Conservation (phyloP, 169 alveolate species). For the Neospora caninum region DNA sequence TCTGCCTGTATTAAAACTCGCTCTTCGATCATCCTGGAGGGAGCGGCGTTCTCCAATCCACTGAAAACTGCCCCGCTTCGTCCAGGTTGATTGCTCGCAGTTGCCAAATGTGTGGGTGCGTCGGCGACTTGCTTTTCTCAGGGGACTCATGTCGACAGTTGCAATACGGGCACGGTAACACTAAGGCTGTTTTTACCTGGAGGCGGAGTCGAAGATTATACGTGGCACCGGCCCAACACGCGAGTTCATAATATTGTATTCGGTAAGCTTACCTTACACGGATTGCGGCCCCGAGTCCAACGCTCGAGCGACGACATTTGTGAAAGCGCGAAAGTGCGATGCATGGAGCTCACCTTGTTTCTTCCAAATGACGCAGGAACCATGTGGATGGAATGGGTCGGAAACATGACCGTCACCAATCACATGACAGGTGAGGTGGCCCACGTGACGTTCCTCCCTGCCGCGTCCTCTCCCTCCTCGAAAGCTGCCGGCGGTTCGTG, state of each 20-base stretch:
- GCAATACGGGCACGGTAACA: slow-evolving; percentile 17
- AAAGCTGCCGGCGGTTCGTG: neutral
- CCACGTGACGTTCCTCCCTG: slow-evolving; percentile 22
- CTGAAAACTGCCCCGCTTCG: too few relatives aligned
- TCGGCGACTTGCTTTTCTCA: neutral
- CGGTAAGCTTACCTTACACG: slow-evolving; percentile 8
- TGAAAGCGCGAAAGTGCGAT: neutral
- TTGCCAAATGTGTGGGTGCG: neutral
- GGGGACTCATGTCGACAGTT: slow-evolving; percentile 37
- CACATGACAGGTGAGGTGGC: neutral
- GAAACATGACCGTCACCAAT: slow-evolving; percentile 40
- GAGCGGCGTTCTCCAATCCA: too few relatives aligned
- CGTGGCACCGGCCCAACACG: slow-evolving; percentile 74
- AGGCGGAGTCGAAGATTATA: slow-evolving; percentile 65
- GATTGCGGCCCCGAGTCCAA: neutral
- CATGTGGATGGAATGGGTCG: slow-evolving; percentile 74
- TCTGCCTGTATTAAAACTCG: too few relatives aligned
- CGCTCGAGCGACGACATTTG: too few relatives aligned
- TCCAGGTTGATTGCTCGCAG: too few relatives aligned
- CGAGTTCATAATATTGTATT: slow-evolving; percentile 68
- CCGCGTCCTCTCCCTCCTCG: neutral
- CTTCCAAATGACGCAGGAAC: neutral
- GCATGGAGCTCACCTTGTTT: neutral
- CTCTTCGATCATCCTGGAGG: too few relatives aligned
- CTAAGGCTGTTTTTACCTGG: slow-evolving; percentile 18